Base-by-base conservation (phyloP, 495 filamentous ascomycete genomes). In the Penicillium ochrochloron region DNA sequence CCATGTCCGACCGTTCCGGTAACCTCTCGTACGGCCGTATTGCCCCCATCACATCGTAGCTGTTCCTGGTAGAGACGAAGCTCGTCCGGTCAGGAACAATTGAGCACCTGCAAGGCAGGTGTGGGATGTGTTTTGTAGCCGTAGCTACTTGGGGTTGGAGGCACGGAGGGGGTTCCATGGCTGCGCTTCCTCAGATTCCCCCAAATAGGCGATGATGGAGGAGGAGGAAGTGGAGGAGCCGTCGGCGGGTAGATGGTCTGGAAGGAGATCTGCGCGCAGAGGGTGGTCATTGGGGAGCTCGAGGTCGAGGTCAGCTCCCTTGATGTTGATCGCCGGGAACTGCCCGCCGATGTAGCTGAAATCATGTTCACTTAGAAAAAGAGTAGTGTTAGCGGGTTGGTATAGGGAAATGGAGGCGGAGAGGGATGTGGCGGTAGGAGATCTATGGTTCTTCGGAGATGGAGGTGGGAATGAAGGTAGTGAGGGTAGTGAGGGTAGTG, bases 171-270 rank as follows among this genome's bases (percentile, higher is more conserved):
- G 29, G 1, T 0, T 35, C 53, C 53, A 56, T 15, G 53, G 33
- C 53, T 23, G 17, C 0, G 53, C 19, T 4, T 0, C 17, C 9
- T 19, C 23, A 12, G 53, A 10, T 25, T 3, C 50, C 25, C 1
- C 0, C 33, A 33, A 1, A 3, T 14, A 54, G 53, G 53, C 33
- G 12, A 8, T 5, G 29, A 56, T 6, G n/a, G 33, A 9, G 53
- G 29, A 11, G n/a, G 53, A 56, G 53, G 31, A n/a, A 5, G 33
- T 2, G 53, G 29, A 11, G n/a, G 53, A 56, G 53, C 53, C 33
- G 2, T 23, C 35, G 31, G 53, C 15, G 9, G 53, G 33, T 6
- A 19, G 14, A 29, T 21, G 14, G 4, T 35, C n/a, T 3, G 52
- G 52, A 6, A 54, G 29, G 15, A 54, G 52, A 15, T 14, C 29